Evolutionary conservation across 768 basidiomycete genomes (phyloP).

Genomic region (Pisolithus sp.): DNA sequence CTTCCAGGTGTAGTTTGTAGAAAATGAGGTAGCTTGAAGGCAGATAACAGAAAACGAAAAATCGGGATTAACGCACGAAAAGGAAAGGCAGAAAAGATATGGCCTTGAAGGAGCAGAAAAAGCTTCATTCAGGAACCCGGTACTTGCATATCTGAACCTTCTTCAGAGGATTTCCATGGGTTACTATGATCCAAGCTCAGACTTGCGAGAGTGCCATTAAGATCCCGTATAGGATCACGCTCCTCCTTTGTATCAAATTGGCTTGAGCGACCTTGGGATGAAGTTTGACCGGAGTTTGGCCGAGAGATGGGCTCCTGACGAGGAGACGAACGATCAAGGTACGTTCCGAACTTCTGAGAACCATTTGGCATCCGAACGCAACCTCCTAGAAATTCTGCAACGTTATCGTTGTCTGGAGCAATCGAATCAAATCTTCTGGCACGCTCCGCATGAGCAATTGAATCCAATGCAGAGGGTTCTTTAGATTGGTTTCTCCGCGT

Average conservation of each 20-base stretch:
- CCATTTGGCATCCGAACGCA: constrained; percentile 40
- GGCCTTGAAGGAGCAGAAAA: no score
- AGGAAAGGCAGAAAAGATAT: no score
- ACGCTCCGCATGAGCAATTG: constrained; percentile 43
- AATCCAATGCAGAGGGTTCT: constrained; percentile 32
- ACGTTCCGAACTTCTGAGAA: constrained; percentile 39
- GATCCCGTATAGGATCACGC: constrained; percentile 54
- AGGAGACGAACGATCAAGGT: constrained; percentile 40
- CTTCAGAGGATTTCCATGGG: constrained; percentile 27
- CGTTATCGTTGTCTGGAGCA: constrained; percentile 31
- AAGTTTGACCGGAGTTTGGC: constrained; percentile 43
- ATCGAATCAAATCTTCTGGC: constrained; percentile 42
- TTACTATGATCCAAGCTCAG: constrained; percentile 51
- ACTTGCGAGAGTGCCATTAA: constrained; percentile 73
- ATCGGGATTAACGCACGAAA: no score
- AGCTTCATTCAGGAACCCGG: constrained; percentile 10
- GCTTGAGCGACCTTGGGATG: constrained; percentile 17
- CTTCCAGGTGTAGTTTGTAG: no score
- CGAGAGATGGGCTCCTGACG: constrained; percentile 49
- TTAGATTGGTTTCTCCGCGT: constrained; percentile 31
- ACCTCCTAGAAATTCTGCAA: constrained; percentile 26
- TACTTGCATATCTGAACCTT: constrained; percentile 14
- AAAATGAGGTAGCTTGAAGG: no score
- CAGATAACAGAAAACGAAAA: no score
- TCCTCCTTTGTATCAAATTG: constrained; percentile 30